Evolutionary conservation across 176 grass and related monocot species (phyloP).

Genomic region (Pharus latifolius): DNA sequence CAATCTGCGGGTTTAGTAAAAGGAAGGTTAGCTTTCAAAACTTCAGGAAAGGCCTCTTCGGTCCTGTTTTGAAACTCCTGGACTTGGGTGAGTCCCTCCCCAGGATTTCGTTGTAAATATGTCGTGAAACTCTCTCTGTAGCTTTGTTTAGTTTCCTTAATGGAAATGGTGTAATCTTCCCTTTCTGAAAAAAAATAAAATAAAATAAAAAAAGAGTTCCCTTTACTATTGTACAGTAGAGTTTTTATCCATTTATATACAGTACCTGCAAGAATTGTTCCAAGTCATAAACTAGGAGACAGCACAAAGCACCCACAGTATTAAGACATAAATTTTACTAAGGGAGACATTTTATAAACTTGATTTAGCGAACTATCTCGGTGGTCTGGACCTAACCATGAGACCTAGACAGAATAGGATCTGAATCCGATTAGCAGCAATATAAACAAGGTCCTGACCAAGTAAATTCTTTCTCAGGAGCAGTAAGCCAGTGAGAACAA

Average conservation of each 20-base stretch:
- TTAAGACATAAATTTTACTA: not conserved
- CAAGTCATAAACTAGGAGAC: not conserved
- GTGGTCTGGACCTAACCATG: not conserved
- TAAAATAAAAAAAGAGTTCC: too few relatives aligned
- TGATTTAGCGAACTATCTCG: not conserved
- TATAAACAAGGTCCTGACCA: not conserved
- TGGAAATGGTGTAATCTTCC: too few relatives aligned
- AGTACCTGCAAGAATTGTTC: not conserved
- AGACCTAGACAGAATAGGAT: not conserved
- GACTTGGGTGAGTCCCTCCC: too few relatives aligned
- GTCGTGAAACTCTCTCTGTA: too few relatives aligned
- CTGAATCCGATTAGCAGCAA: not conserved
- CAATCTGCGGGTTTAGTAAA: too few relatives aligned
- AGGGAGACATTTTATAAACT: not conserved
- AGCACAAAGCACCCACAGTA: not conserved
- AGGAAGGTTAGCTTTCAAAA: too few relatives aligned
- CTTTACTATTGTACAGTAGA: not conserved
- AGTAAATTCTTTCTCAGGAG: not conserved
- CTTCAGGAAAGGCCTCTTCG: too few relatives aligned
- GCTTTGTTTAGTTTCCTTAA: too few relatives aligned
- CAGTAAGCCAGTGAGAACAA: not conserved
- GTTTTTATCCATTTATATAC: not conserved
- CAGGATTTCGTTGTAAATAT: too few relatives aligned
- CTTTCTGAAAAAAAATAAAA: too few relatives aligned
- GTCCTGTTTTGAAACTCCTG: too few relatives aligned